Conservation (phyloP, 2,329 filamentous ascomycete genomes). For the Cytospora chrysosperma region DNA sequence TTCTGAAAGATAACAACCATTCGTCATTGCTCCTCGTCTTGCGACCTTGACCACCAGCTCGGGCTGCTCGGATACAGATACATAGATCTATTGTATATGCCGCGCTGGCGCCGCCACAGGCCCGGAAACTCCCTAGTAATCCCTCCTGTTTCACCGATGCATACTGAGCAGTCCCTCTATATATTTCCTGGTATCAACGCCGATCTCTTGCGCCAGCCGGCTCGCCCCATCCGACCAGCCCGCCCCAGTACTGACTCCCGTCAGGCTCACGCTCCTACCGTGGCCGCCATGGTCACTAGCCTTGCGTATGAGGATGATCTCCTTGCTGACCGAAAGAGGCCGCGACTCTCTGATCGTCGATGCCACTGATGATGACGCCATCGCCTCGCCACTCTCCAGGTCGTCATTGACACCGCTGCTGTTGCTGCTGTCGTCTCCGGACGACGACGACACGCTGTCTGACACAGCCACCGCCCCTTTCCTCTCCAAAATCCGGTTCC, state of each 20-base stretch:
- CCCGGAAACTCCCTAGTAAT: neutral
- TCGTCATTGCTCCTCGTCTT: neutral
- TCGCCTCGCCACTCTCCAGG: conserved; percentile 15
- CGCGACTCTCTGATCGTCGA: conserved; percentile 4
- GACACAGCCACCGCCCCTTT: conserved; percentile 18
- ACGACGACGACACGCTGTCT: conserved; percentile 19
- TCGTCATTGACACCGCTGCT: conserved; percentile 17
- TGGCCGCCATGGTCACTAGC: conserved; percentile 54
- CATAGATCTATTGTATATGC: neutral
- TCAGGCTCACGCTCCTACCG: conserved; percentile 36
- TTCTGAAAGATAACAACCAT: neutral
- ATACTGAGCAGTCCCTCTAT: conserved; percentile 70
- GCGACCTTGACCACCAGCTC: neutral
- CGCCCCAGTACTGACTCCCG: conserved; percentile 38
- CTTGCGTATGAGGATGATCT: conserved; percentile 60
- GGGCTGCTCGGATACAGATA: neutral
- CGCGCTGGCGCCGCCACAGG: neutral
- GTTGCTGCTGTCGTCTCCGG: neutral
- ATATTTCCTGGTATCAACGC: conserved; percentile 73
- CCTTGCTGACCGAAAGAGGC: conserved; percentile 44
- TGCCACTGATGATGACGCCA: conserved; percentile 6
- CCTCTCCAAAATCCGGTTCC: conserved; percentile 55
- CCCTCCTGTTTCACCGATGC: conserved; percentile 39
- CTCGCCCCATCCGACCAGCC: conserved; percentile 56
- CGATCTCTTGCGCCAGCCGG: conserved; percentile 69